Percentiles rank a stretch among this genome's conserved stretches.
phyloP scores from a whole-genome alignment of 2,329 filamentous ascomycete species.

The Mariannaea sp. region DNA sequence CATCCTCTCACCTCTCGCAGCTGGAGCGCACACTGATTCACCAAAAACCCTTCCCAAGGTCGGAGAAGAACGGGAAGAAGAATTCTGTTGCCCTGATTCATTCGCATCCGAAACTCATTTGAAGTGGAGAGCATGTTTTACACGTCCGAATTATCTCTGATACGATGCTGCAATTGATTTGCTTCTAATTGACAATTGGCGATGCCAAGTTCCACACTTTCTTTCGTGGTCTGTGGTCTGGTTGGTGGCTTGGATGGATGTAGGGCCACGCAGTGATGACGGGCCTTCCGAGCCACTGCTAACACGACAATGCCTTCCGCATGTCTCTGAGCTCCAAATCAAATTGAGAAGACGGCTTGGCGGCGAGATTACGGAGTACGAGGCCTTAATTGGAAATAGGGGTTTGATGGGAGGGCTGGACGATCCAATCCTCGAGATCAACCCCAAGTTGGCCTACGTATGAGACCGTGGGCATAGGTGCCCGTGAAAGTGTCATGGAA shows the following conservation, averaged over 20 bases:
- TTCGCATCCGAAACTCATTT: slow-evolving; percentile 32
- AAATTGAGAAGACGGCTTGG: slow-evolving; percentile 14
- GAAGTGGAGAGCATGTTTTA: slow-evolving; percentile 27
- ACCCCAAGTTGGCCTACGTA: slow-evolving; percentile 10
- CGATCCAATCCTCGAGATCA: slow-evolving; percentile 29
- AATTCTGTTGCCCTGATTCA: slow-evolving; percentile 6
- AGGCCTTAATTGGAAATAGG: slow-evolving; percentile 25
- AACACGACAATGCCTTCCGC: slow-evolving; percentile 24
- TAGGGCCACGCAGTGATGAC: slow-evolving; percentile 11
- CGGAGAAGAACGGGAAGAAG: slow-evolving; percentile 31
- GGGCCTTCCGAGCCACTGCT: slow-evolving; percentile 10
- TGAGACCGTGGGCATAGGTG: slow-evolving; percentile 3
- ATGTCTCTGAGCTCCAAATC: slow-evolving; percentile 2
- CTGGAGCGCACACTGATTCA: slow-evolving; percentile 21
- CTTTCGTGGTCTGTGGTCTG: no score
- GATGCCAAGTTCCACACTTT: slow-evolving; percentile 23
- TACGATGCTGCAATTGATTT: slow-evolving; percentile 18
- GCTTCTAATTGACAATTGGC: slow-evolving; percentile 17
- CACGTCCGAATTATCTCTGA: slow-evolving; percentile 2
- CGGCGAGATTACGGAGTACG: slow-evolving; percentile 5
- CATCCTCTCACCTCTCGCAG: slow-evolving; percentile 27
- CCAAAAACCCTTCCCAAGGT: slow-evolving; percentile 20
- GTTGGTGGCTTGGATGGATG: slow-evolving; percentile 19
- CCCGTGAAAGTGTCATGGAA: neutral
- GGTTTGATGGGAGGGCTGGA: slow-evolving; percentile 25